Base-by-base conservation (phyloP, 179 eudicot genomes). In the Silene noctiflora region DNA sequence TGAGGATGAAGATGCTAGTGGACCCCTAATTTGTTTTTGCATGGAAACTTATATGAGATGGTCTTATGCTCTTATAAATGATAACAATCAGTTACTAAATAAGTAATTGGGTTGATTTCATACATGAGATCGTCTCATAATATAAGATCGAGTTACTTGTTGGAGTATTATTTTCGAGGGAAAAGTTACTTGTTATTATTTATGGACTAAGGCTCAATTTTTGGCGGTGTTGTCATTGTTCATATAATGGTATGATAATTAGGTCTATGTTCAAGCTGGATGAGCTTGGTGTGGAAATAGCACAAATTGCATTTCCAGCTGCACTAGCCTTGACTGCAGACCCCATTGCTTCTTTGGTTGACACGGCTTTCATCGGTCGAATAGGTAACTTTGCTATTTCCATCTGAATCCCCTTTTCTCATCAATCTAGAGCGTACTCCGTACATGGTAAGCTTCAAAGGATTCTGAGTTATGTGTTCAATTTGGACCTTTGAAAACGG, bases 351-450 rank as follows among this genome's bases (percentile, higher is more conserved):
- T 91, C 97, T 77, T 83, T 91, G 42, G 81, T 91, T 35, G 97
- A 91, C 75, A 90, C 97, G 3, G 95, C 95, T 46, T 91, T 91
- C 83, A 90, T 91, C 48, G 97, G 97, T 78, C 95, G 91, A 78
- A 90, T 91, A 42, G 97, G 97, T 91, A 81, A 9, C 19, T 13
- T 20, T 48, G 74, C 56, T 14, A 27, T 33, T 10, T 21, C 25
- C 7, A 60, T 71, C 6, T 63, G 33, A 2, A 25, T 22, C 24
- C n/a, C 17, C 14, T 4, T 46, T 39, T 46, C 22, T 48, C 59
- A 14, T 17, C 5, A 35, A 67, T 44, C 39, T n/a, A n/a, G n/a
- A n/a, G n/a, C n/a, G n/a, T n/a, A n/a, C n/a, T n/a, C n/a, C n/a
- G 33, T 29, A 3, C 33, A 29, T 29, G 33, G 33, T 29, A 29